Evolutionary conservation across 78 protist genomes (phyloP).

Genomic region (Blattamonas nauphoetae): DNA sequence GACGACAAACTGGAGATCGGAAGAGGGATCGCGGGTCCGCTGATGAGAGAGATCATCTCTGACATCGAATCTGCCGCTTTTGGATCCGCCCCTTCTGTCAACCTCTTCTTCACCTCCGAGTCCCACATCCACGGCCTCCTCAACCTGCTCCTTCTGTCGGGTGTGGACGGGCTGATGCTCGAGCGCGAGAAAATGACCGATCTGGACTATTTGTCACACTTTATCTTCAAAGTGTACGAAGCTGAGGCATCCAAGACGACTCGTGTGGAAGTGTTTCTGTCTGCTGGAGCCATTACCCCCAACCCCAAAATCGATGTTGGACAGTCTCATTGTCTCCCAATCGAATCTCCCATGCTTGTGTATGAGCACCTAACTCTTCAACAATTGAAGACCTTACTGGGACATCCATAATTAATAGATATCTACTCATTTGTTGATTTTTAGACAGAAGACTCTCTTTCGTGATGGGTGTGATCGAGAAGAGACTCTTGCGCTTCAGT

Average conservation of each 20-base stretch:
- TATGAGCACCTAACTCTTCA: neutral
- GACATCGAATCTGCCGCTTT: neutral
- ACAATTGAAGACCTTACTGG: no score
- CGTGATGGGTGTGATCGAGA: no score
- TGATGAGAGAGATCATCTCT: neutral
- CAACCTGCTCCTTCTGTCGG: constrained; percentile 22
- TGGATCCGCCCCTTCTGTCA: neutral
- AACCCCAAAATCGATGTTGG: constrained; percentile 3
- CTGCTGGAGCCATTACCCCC: neutral
- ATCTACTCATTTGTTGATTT: no score
- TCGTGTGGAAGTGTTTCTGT: neutral
- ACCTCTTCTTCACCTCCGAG: constrained; percentile 57
- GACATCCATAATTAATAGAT: no score
- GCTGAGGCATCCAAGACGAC: neutral
- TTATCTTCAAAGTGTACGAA: constrained; percentile 30
- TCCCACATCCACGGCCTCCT: constrained; percentile 50
- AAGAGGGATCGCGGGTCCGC: neutral
- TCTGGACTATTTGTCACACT: constrained; percentile 42
- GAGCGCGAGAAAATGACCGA: neutral
- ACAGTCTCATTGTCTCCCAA: neutral
- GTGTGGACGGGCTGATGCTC: neutral
- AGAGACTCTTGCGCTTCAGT: no score
- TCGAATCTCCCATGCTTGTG: constrained; percentile 1
- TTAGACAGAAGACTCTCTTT: no score
- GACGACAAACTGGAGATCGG: neutral